phyloP scores from a whole-genome alignment of 2,329 filamentous ascomycete species.

The Fusarium bactridioides region DNA sequence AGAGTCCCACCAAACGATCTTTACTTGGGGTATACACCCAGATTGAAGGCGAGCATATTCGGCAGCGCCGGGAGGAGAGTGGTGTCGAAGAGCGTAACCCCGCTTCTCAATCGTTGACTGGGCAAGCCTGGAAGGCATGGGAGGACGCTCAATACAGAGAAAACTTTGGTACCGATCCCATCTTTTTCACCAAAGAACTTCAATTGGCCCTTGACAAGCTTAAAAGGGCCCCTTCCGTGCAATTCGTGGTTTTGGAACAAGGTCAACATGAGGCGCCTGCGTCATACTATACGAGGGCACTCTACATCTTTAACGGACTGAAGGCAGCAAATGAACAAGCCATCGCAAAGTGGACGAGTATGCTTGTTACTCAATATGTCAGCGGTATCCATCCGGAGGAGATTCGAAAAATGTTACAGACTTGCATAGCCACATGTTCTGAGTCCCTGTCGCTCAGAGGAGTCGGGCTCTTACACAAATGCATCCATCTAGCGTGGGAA shows the following conservation, averaged over 20 bases:
- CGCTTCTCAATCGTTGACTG: conserved; percentile 40
- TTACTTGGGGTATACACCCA: conserved; percentile 63
- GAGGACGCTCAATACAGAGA: conserved; percentile 50
- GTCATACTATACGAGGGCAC: conserved; percentile 58
- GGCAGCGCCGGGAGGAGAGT: conserved; percentile 49
- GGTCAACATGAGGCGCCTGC: conserved; percentile 59
- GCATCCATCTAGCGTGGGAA: conserved; percentile 63
- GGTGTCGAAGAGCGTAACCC: conserved; percentile 29
- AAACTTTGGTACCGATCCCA: conserved; percentile 55
- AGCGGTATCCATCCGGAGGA: conserved; percentile 58
- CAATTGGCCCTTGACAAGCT: conserved; percentile 57
- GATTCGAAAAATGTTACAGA: conserved; percentile 53
- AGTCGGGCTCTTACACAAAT: conserved; percentile 60
- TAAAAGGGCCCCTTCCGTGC: conserved; percentile 60
- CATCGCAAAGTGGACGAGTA: conserved; percentile 2
- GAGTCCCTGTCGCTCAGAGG: conserved; percentile 48
- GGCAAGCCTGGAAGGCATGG: conserved; percentile 56
- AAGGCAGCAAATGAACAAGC: conserved; percentile 6
- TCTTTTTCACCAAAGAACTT: conserved; percentile 62
- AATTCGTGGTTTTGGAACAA: conserved; percentile 63
- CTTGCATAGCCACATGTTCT: conserved; percentile 16
- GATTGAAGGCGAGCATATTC: conserved; percentile 63
- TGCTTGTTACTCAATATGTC: conserved; percentile 56
- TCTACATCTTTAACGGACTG: conserved; percentile 34
- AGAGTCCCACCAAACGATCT: conserved; percentile 52